These are phyloP conservation scores for Cladosporium austrohemisphaericum DNA, from an alignment of 2,329 filamentous ascomycete species.

Conservation along the genomic window DNA sequence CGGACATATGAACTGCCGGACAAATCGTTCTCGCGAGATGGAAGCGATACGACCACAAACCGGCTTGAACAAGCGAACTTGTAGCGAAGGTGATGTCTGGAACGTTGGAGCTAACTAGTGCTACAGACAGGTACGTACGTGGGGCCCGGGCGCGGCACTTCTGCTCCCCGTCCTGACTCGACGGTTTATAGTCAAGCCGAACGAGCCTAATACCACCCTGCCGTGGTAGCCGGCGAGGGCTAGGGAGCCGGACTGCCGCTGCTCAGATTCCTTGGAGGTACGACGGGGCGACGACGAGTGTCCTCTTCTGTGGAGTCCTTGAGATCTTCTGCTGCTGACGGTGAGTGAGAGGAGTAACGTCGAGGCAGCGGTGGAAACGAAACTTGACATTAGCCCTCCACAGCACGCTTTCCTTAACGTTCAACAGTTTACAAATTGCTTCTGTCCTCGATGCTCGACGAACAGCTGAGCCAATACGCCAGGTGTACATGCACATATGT, in stretches of 20 bases:
- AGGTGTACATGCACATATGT: too few relatives aligned
- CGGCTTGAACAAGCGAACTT: background rate
- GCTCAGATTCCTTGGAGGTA: too few relatives aligned
- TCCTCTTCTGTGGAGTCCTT: too few relatives aligned
- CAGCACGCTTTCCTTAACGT: too few relatives aligned
- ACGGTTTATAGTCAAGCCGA: background rate
- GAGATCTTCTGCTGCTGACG: too few relatives aligned
- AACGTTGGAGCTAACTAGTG: background rate
- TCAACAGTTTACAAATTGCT: too few relatives aligned
- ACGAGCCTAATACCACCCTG: background rate
- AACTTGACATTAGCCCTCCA: too few relatives aligned
- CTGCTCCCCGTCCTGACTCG: background rate
- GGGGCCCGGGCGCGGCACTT: constrained; percentile 1
- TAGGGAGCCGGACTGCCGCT: background rate
- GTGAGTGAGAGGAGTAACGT: too few relatives aligned
- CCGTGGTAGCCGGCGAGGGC: background rate
- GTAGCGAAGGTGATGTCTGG: background rate
- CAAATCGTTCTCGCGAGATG: background rate
- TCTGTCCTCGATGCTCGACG: too few relatives aligned
- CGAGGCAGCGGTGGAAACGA: too few relatives aligned
- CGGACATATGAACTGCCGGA: background rate
- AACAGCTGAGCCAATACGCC: too few relatives aligned
- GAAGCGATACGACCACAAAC: background rate
- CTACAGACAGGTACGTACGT: background rate
- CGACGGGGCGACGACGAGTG: too few relatives aligned